phyloP scores from a whole-genome alignment of 192 early-diverging fungal genomes.

The Dissophora ornata region DNA sequence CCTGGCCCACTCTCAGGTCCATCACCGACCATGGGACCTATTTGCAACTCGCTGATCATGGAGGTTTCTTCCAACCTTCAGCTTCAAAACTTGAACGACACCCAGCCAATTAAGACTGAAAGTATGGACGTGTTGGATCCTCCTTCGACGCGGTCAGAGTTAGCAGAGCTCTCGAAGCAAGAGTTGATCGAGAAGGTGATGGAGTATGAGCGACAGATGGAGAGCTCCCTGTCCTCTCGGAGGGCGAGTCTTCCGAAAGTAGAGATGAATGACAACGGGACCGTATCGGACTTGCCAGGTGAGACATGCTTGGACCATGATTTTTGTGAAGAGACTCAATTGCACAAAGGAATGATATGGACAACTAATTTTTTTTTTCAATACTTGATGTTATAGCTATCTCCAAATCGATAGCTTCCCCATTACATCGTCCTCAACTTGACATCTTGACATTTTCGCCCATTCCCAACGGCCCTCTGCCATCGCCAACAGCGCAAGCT shows the following conservation, averaged over 20 bases:
- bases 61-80: constrained; percentile 42
- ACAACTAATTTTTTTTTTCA: too few relatives aligned
- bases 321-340: too few relatives aligned
- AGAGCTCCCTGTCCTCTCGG: constrained; percentile 12
- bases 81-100: constrained; percentile 44
- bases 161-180: constrained; percentile 36
- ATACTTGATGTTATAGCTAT: constrained; percentile 1
- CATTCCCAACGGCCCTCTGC: constrained; percentile 9
- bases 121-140: constrained; percentile 31
- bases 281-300: constrained; percentile 11
- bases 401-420: neutral
- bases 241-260: constrained; percentile 20
- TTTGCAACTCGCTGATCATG: constrained; percentile 39
- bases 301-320: too few relatives aligned
- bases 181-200: constrained; percentile 52
- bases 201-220: constrained; percentile 53
- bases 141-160: constrained; percentile 34
- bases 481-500: constrained; percentile 7
- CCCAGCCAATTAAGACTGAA: constrained; percentile 13
- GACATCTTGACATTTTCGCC: constrained; percentile 32
- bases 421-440: constrained; percentile 8
- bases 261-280: constrained; percentile 1
- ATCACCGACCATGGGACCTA: constrained; percentile 35
- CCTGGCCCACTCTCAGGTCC: constrained; percentile 46
- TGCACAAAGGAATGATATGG: too few relatives aligned